Conservation (phyloP, 768 basidiomycete genomes). For the Kwoniella heveanensis region DNA sequence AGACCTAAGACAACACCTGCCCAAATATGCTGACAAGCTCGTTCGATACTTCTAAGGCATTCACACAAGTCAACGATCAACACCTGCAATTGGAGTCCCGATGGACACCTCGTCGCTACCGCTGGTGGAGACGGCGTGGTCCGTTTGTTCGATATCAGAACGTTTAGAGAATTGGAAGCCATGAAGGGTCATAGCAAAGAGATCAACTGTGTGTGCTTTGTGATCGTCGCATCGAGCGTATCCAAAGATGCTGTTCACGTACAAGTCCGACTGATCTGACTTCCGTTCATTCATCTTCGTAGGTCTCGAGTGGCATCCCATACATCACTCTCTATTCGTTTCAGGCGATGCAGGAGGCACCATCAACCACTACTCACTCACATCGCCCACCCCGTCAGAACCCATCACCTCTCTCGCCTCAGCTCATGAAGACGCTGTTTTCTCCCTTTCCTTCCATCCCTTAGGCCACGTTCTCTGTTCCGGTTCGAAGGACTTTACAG, state of each 20-base stretch:
- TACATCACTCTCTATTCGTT: constrained; percentile 80
- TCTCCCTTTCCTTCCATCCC: constrained; percentile 92
- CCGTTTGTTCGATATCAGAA: constrained; percentile 94
- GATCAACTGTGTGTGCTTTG: constrained; percentile 76
- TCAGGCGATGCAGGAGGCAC: constrained; percentile 94
- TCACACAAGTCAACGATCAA: constrained; percentile 98
- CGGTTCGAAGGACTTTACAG: constrained; percentile 97
- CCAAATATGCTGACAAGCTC: constrained; percentile 12
- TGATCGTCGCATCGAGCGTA: neutral
- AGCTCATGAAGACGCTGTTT: constrained; percentile 97
- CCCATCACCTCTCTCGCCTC: constrained; percentile 86
- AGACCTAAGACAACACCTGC: too few relatives aligned
- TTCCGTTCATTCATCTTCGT: constrained; percentile 3
- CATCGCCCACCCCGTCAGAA: constrained; percentile 61
- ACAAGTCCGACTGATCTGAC: neutral
- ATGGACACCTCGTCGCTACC: constrained; percentile 90
- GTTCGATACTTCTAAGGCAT: constrained; percentile 62
- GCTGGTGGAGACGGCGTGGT: constrained; percentile 93
- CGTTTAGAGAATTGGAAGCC: constrained; percentile 91
- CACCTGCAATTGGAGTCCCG: constrained; percentile 87
- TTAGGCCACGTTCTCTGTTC: constrained; percentile 91
- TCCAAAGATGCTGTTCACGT: neutral
- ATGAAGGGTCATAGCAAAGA: constrained; percentile 98
- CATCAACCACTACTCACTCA: constrained; percentile 90
- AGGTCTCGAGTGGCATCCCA: constrained; percentile 96